These are phyloP conservation scores for Goffeauzyma gilvescens DNA, from an alignment of 768 basidiomycete genomes.

Conservation along the genomic window DNA sequence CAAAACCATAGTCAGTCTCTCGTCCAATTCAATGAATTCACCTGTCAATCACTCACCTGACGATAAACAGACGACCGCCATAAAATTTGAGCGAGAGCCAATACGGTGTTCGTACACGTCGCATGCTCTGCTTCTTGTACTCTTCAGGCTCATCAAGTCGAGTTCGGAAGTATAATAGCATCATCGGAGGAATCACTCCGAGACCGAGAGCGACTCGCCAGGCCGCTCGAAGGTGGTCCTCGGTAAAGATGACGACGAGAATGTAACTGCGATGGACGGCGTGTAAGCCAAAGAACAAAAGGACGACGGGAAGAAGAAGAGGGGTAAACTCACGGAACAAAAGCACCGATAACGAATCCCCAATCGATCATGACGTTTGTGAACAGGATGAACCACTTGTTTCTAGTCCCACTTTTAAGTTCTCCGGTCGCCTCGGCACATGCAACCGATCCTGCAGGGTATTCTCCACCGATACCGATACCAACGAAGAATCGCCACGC, in stretches of 20 bases:
- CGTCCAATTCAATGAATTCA: not conserved
- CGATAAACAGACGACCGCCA: not conserved
- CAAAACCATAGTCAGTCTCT: not conserved
- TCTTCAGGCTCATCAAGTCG: constrained; percentile 61
- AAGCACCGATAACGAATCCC: constrained; percentile 49
- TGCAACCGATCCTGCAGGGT: constrained; percentile 49
- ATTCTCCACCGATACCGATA: constrained; percentile 71
- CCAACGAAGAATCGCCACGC: constrained; percentile 59
- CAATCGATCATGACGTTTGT: constrained; percentile 39
- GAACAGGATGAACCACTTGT: constrained; percentile 32
- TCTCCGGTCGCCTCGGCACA: not conserved
- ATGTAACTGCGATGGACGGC: too few species aligned
- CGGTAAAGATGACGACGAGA: constrained; percentile 71
- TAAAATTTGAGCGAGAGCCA: constrained; percentile 58
- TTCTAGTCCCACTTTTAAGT: constrained; percentile 1
- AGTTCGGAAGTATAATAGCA: constrained; percentile 71
- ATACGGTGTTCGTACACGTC: constrained; percentile 53
- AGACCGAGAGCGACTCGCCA: constrained; percentile 77
- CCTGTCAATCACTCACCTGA: constrained; percentile 1
- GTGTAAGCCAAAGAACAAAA: too few species aligned
- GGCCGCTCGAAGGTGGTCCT: constrained; percentile 60
- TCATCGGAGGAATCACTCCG: constrained; percentile 57
- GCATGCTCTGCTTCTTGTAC: constrained; percentile 65
- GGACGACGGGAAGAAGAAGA: constrained; percentile 12
- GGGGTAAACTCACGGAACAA: constrained; percentile 44